Base-by-base conservation (phyloP, 1,284 basidiomycete species). In the Sporisorium sorghi region DNA sequence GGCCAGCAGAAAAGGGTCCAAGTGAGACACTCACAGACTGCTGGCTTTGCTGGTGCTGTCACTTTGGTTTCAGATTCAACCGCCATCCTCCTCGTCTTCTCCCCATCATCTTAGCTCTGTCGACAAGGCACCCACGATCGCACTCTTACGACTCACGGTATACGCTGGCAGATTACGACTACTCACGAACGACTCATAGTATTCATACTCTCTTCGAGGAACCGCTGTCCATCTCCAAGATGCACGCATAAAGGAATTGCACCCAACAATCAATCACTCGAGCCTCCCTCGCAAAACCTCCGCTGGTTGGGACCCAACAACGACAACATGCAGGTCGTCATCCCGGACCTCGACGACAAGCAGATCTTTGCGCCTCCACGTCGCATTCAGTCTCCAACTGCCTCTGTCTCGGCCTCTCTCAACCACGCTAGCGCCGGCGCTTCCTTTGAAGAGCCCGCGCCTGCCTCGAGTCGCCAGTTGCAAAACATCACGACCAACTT, bases 261-360 rank as follows among this genome's bases (percentile, higher is more conserved):
- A n/a, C 11, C 26, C 17, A 26, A 39, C 32, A 26, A 26, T 11
- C 40, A 3, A 7, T 35, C 2, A 3, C 32, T 50, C 32, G 33
- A 37, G 14, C 48, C 17, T 32, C 15, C 26, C 17, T 6, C 14
- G 26, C 14, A 33, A 24, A n/a, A 17, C 52, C 32, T 32, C 42
- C 42, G 26, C 51, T 32, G 40, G 28, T 32, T 28, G 19, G 19
- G 52, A 26, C 35, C 2, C 14, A 32, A 9, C 24, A n/a, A 10
- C 2, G 10, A 26, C 54, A 58, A 33, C n/a, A 75, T 75, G 69
- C 81, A 83, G 70, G 79, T 83, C 42, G 74, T 80, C 37, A 82
- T 83, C 23, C 82, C 82, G 1, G 82, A 83, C 58, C 61, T 83
- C 35, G 82, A 83, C 47, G 81, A 79, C 30, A 80, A 80, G 44